A percentile compares a stretch with the other conserved stretches of the same genome.
phyloP scores from a whole-genome alignment of 2,329 filamentous ascomycete genomes.

The Lizonia empirigonia region DNA sequence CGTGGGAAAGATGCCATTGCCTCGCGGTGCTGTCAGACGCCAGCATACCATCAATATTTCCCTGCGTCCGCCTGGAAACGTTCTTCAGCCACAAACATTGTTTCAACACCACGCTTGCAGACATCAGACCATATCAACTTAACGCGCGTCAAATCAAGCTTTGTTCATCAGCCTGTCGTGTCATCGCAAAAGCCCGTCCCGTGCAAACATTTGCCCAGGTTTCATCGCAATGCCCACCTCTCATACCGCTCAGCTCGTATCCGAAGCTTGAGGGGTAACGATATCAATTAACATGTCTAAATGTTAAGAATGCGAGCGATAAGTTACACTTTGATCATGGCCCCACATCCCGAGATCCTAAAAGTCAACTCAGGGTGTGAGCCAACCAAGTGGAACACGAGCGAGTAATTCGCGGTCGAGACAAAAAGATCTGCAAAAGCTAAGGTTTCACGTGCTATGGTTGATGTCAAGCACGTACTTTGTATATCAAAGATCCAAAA shows the following conservation, averaged over 20 bases:
- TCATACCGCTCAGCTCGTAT: background rate
- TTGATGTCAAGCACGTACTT: slow-evolving; percentile 1
- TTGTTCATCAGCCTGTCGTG: background rate
- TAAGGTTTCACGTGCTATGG: slow-evolving; percentile 3
- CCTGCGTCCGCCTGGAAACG: slow-evolving; percentile 15
- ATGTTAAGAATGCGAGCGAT: background rate
- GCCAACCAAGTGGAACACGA: slow-evolving; percentile 6
- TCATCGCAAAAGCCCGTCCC: no score
- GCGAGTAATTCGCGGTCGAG: slow-evolving; percentile 3
- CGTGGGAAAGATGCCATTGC: slow-evolving; percentile 17
- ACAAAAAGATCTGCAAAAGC: slow-evolving; percentile 7
- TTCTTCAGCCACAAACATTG: slow-evolving; percentile 2
- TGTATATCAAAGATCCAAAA: background rate
- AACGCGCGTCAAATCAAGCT: slow-evolving; percentile 13
- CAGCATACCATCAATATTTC: slow-evolving; percentile 28
- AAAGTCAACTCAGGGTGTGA: background rate
- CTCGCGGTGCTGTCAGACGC: slow-evolving; percentile 20
- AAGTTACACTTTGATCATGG: background rate
- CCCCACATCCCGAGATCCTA: slow-evolving; percentile 8
- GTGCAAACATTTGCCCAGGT: no score
- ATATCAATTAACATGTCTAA: background rate
- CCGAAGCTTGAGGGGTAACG: background rate
- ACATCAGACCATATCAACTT: background rate
- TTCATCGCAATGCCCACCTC: background rate
- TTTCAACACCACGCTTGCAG: slow-evolving; percentile 1